Conservation (phyloP, 148 eudicot species). For the Suaeda aralocaspica region DNA sequence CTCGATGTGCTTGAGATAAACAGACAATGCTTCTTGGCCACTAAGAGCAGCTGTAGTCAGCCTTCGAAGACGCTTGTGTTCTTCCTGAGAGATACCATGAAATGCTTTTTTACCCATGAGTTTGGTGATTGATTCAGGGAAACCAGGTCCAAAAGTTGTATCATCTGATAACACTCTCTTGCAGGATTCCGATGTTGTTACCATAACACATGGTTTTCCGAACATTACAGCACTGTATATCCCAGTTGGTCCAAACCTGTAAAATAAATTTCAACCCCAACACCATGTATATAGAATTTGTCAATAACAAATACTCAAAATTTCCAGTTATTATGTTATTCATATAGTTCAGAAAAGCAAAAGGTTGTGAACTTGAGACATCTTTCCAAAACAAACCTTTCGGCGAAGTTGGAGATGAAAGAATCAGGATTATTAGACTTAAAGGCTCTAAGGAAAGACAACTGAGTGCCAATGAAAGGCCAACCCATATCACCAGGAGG, state of each 20-base stretch:
- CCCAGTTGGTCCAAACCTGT: slow-evolving; percentile 30
- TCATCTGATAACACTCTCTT: slow-evolving; percentile 35
- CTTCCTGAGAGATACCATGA: slow-evolving; percentile 32
- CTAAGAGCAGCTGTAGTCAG: slow-evolving; percentile 34
- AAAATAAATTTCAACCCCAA: too few relatives aligned
- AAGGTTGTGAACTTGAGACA: too few relatives aligned
- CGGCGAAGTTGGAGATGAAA: slow-evolving; percentile 36
- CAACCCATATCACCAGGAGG: slow-evolving; percentile 57
- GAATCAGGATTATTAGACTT: slow-evolving; percentile 41
- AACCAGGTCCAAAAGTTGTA: slow-evolving; percentile 35
- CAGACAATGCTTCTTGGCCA: slow-evolving; percentile 37
- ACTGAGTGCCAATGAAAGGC: slow-evolving; percentile 43
- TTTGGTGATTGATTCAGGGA: slow-evolving; percentile 36
- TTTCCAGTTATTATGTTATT: not conserved
- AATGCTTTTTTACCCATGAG: slow-evolving; percentile 38
- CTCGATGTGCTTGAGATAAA: slow-evolving; percentile 34
- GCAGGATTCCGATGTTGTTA: slow-evolving; percentile 37
- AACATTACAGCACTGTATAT: slow-evolving; percentile 36
- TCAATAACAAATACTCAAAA: not conserved
- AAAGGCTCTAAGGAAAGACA: slow-evolving; percentile 43
- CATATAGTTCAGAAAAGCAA: too few relatives aligned
- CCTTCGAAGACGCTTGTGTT: slow-evolving; percentile 36
- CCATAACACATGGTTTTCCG: slow-evolving; percentile 40
- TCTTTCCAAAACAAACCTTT: slow-evolving; percentile 32
- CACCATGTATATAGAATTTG: not conserved